phyloP scores from a whole-genome alignment of 805 yeast species.

The Ogataea ganodermae region DNA sequence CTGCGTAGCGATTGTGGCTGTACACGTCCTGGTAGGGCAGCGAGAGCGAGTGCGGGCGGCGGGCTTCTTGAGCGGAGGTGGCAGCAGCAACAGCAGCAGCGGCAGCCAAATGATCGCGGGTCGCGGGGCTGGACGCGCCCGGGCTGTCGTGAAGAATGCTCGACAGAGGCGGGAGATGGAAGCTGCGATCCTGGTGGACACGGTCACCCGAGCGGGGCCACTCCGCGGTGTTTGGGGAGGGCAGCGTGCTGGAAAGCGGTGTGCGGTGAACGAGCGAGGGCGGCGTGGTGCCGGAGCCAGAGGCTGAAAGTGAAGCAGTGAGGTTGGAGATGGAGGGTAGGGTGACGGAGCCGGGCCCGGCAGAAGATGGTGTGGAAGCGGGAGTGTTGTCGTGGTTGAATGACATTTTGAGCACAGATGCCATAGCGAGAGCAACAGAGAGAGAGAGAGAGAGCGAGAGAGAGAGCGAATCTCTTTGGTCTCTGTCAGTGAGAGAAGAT shows the following conservation, averaged over 20 bases:
- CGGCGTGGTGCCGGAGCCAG: too few relatives aligned
- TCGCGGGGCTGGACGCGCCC: too few relatives aligned
- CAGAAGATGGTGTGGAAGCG: not conserved
- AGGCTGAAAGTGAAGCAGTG: slow-evolving; percentile 15
- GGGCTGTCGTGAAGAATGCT: slow-evolving; percentile 13
- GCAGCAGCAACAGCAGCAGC: too few relatives aligned
- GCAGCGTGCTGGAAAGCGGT: not conserved
- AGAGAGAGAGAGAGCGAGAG: not conserved
- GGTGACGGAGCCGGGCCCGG: slow-evolving; percentile 10
- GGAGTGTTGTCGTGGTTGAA: slow-evolving; percentile 4
- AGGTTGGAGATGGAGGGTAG: slow-evolving; percentile 25
- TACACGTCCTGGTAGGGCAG: slow-evolving; percentile 2
- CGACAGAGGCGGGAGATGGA: slow-evolving; percentile 26
- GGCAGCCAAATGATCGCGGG: too few relatives aligned
- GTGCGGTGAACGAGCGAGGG: not conserved
- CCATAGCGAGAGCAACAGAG: slow-evolving; percentile 12
- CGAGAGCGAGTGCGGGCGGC: slow-evolving; percentile 4
- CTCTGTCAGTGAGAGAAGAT: not conserved
- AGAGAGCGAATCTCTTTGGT: not conserved
- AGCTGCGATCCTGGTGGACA: slow-evolving; percentile 4
- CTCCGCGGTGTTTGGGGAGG: not conserved
- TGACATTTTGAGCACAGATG: slow-evolving; percentile 16
- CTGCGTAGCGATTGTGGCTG: not conserved
- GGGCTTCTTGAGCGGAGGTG: too few relatives aligned
- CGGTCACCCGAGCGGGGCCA: not conserved